A percentile compares a stretch with the other conserved stretches of the same genome.
Conservation (phyloP, 2,329 filamentous ascomycete genomes). For the Fusarium gaditjirri region DNA sequence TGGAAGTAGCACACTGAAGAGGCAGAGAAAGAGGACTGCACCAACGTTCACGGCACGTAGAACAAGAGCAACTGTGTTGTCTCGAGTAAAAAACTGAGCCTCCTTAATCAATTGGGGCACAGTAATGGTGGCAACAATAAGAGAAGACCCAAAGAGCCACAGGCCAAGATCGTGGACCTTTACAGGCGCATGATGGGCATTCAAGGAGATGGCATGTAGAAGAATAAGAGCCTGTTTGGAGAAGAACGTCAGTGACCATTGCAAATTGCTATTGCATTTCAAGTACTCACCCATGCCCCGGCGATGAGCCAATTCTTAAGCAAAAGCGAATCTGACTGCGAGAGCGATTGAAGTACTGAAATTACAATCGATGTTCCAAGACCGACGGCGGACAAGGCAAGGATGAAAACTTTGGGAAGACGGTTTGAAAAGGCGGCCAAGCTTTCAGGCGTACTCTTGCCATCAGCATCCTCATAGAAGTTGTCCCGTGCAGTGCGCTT, state of each 20-base stretch:
- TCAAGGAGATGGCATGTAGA: slow-evolving; percentile 62
- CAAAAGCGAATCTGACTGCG: slow-evolving; percentile 52
- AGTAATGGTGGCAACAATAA: slow-evolving; percentile 56
- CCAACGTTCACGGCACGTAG: slow-evolving; percentile 59
- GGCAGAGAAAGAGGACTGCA: slow-evolving; percentile 56
- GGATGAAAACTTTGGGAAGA: slow-evolving; percentile 64
- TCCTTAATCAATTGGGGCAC: slow-evolving; percentile 58
- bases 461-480: slow-evolving; percentile 76
- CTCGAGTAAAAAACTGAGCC: slow-evolving; percentile 45
- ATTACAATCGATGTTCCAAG: slow-evolving; percentile 65
- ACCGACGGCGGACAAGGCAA: slow-evolving; percentile 65
- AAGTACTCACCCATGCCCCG: slow-evolving; percentile 69
- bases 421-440: slow-evolving; percentile 70
- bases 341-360: slow-evolving; percentile 62
- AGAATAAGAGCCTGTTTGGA: slow-evolving; percentile 59
- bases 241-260: not conserved
- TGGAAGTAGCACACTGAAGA: slow-evolving; percentile 67
- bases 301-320: slow-evolving; percentile 70
- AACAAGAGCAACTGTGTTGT: slow-evolving; percentile 55
- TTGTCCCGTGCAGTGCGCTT: slow-evolving; percentile 54
- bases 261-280: not conserved
- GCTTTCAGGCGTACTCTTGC: slow-evolving; percentile 72
- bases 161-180: slow-evolving; percentile 64
- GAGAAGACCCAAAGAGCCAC: slow-evolving; percentile 60
- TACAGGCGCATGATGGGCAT: slow-evolving; percentile 61